A percentile compares a stretch with the other conserved stretches of the same genome.
These are phyloP conservation scores for Helicostylum pulchrum DNA, from an alignment of 192 early-diverging fungal species.

Conservation along the genomic window DNA sequence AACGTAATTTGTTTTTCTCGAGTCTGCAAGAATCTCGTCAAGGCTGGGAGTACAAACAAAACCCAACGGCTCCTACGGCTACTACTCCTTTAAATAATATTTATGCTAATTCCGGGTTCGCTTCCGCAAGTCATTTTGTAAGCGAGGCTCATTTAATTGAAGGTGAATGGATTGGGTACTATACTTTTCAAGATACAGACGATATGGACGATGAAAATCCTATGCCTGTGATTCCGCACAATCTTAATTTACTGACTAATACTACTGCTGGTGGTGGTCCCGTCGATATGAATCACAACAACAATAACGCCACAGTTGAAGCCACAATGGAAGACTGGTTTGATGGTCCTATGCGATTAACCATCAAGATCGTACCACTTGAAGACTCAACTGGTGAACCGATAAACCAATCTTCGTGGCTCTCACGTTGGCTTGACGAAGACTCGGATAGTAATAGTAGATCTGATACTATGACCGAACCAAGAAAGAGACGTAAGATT, in stretches of 20 bases:
- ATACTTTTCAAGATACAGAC: slow-evolving; percentile 31
- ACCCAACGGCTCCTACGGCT: background rate
- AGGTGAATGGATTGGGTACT: slow-evolving; percentile 44
- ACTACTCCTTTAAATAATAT: slow-evolving; percentile 12
- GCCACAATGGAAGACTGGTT: slow-evolving; percentile 30
- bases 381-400: slow-evolving; percentile 11
- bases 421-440: slow-evolving; percentile 11
- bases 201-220: background rate
- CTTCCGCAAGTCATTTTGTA: slow-evolving; percentile 19
- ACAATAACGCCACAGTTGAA: background rate
- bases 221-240: background rate
- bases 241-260: too few relatives aligned
- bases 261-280: too few relatives aligned
- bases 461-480: slow-evolving; percentile 5
- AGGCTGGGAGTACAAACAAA: slow-evolving; percentile 8
- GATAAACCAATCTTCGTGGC: background rate
- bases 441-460: slow-evolving; percentile 1
- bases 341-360: slow-evolving; percentile 36
- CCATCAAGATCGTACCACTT: slow-evolving; percentile 29
- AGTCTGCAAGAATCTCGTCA: slow-evolving; percentile 2
- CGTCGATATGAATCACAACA: background rate
- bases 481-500: slow-evolving; percentile 16
- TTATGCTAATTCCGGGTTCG: slow-evolving; percentile 29
- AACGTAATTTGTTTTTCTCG: slow-evolving; percentile 22
- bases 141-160: slow-evolving; percentile 34